A percentile compares a stretch with the other conserved stretches of the same genome.
Conservation (phyloP, 1,284 basidiomycete genomes). For the Cryptococcus sp. region DNA sequence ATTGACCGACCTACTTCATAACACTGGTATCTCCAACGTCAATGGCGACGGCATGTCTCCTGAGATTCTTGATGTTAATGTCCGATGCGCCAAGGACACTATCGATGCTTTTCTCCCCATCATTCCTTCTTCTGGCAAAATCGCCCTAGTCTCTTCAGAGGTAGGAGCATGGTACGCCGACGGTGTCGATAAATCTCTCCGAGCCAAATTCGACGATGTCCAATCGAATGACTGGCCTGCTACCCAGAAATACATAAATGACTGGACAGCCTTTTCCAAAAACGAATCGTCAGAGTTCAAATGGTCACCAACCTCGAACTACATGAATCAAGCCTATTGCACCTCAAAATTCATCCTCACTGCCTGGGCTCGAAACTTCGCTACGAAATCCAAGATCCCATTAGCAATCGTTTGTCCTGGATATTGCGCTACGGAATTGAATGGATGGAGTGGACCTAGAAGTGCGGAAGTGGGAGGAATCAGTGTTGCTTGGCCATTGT, state of each 20-base stretch:
- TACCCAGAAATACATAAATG: slow-evolving; percentile 7
- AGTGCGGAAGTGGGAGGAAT: slow-evolving; percentile 6
- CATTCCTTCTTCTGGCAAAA: slow-evolving; percentile 3
- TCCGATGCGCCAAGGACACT: slow-evolving; percentile 6
- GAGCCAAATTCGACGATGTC: slow-evolving; percentile 3
- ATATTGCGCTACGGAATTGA: slow-evolving; percentile 15
- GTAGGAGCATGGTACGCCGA: slow-evolving; percentile 11
- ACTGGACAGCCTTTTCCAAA: slow-evolving; percentile 6
- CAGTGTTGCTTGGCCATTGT: slow-evolving; percentile 15
- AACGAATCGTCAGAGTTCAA: not conserved
- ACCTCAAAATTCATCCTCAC: slow-evolving; percentile 12
- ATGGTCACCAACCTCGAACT: not conserved
- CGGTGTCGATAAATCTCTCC: not conserved
- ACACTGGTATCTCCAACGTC: slow-evolving; percentile 8
- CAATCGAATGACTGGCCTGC: slow-evolving; percentile 4
- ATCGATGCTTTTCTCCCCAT: slow-evolving; percentile 14
- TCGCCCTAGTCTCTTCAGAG: slow-evolving; percentile 11
- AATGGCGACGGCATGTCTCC: slow-evolving; percentile 1
- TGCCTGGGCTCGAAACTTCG: slow-evolving; percentile 8
- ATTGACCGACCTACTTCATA: slow-evolving; percentile 14
- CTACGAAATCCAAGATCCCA: slow-evolving; percentile 4
- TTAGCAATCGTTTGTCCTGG: slow-evolving; percentile 14
- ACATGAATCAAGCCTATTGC: not conserved
- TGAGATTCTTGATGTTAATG: slow-evolving; percentile 12
- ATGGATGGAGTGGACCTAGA: slow-evolving; percentile 4